A percentile compares a stretch with the other conserved stretches of the same genome.
Conservation (phyloP, 441 rosid species). For the Gossypium schwendimanii region DNA sequence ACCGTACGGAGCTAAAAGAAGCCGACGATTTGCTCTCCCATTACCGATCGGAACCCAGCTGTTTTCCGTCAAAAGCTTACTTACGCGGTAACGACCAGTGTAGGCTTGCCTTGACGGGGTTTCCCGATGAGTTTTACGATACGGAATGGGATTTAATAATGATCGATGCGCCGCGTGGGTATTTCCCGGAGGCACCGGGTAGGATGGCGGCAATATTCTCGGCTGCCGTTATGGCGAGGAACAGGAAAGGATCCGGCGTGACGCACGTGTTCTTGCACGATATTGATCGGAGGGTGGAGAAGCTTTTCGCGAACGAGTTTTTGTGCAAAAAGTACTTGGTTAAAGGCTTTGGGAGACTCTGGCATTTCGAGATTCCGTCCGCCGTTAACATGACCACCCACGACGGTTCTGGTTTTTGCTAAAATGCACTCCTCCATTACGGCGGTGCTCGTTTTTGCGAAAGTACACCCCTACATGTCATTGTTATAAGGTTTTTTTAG, state of each 20-base stretch:
- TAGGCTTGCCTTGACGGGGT: constrained; percentile 44
- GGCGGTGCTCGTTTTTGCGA: not conserved
- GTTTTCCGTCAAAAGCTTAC: constrained; percentile 38
- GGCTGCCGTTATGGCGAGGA: constrained; percentile 55
- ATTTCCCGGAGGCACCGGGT: constrained; percentile 57
- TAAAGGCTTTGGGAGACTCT: constrained; percentile 38
- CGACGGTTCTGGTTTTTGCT: constrained; percentile 20
- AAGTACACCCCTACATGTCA: not conserved
- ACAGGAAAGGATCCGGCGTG: constrained; percentile 39
- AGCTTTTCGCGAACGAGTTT: constrained; percentile 44
- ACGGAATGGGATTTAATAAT: constrained; percentile 63
- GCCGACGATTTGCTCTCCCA: constrained; percentile 44
- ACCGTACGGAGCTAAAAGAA: constrained; percentile 58
- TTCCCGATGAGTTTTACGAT: constrained; percentile 49
- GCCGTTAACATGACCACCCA: constrained; percentile 16
- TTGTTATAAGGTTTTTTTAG: not conserved
- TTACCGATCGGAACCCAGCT: constrained; percentile 42
- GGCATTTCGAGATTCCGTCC: constrained; percentile 57
- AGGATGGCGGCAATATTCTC: constrained; percentile 67
- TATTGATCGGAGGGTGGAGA: constrained; percentile 53
- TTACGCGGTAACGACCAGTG: constrained; percentile 46
- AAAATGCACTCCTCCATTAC: not conserved
- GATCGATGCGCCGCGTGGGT: constrained; percentile 70
- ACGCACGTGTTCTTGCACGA: constrained; percentile 61
- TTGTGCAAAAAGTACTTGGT: constrained; percentile 41